These are phyloP conservation scores for Fusarium staphyleae DNA, from an alignment of 2,329 filamentous ascomycete species.

Conservation along the genomic window DNA sequence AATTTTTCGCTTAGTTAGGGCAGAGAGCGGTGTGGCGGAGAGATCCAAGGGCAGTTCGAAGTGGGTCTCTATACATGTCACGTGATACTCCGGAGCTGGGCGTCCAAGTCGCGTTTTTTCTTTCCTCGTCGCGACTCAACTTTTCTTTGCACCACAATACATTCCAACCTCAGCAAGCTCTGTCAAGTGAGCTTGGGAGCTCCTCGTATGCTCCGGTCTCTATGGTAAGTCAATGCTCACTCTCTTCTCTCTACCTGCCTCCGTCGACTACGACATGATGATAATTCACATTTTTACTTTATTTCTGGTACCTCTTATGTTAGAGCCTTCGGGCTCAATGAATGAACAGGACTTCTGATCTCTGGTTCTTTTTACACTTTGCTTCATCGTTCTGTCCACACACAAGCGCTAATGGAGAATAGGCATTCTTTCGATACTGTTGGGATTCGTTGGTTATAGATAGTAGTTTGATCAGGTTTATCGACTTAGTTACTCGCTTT, in stretches of 20 bases:
- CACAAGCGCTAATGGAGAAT: slow-evolving; percentile 29
- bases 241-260: slow-evolving; percentile 6
- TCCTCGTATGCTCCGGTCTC: background rate
- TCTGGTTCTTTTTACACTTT: slow-evolving; percentile 25
- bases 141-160: slow-evolving; percentile 15
- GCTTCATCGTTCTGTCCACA: slow-evolving; percentile 8
- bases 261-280: slow-evolving; percentile 66
- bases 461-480: background rate
- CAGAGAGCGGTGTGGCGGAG: slow-evolving; percentile 39
- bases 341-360: slow-evolving; percentile 88
- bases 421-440: background rate
- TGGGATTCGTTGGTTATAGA: background rate
- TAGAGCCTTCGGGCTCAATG: slow-evolving; percentile 74
- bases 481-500: background rate
- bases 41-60: slow-evolving; percentile 4
- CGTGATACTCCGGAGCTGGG: slow-evolving; percentile 19
- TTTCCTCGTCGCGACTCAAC: slow-evolving; percentile 17
- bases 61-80: slow-evolving; percentile 5
- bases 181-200: background rate
- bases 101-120: slow-evolving; percentile 27
- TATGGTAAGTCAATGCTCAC: slow-evolving; percentile 45
- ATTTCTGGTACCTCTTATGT: slow-evolving; percentile 99
- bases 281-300: slow-evolving; percentile 66
- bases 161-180: background rate
- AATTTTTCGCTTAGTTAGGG: slow-evolving; percentile 58